These are phyloP conservation scores for Pharnaceum exiguum DNA, from an alignment of 148 eudicot genomes.

Conservation along the genomic window DNA sequence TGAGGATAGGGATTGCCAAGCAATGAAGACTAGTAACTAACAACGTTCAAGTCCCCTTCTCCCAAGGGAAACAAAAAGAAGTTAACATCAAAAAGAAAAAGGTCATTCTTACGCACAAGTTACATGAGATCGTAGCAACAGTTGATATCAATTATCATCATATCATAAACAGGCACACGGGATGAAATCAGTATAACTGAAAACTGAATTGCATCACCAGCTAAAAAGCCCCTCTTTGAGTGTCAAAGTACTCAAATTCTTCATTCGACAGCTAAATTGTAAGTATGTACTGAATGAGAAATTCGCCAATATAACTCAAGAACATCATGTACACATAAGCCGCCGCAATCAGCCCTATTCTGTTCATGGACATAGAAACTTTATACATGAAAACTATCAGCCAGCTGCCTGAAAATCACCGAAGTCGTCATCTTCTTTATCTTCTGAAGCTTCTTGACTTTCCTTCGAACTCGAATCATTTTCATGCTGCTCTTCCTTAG, in stretches of 20 bases:
- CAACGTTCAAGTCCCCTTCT: too few relatives aligned
- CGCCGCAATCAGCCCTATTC: neutral
- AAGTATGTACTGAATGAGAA: neutral
- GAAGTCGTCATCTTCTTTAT: constrained; percentile 75
- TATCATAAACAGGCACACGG: too few relatives aligned
- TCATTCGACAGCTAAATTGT: neutral
- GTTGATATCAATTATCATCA: too few relatives aligned
- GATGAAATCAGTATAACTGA: too few relatives aligned
- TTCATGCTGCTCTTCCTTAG: constrained; percentile 22
- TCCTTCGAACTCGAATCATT: constrained; percentile 28
- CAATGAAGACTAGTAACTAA: too few relatives aligned
- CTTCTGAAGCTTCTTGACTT: constrained; percentile 33
- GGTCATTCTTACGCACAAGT: too few relatives aligned
- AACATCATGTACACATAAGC: constrained; percentile 26
- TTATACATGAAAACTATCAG: constrained; percentile 15
- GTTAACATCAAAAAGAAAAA: too few relatives aligned
- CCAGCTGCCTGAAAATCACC: constrained; percentile 95
- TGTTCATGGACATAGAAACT: constrained; percentile 16
- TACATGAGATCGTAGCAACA: too few relatives aligned
- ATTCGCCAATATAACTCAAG: constrained; percentile 6
- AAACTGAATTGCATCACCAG: neutral
- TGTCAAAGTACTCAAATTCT: neutral
- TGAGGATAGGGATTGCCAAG: neutral
- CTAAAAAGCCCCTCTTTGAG: neutral
- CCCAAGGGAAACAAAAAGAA: too few relatives aligned